Percentiles rank a stretch among this genome's conserved stretches.
Evolutionary conservation across 352 stramenopile species (phyloP).

Genomic region (Pythium myriotylum): DNA sequence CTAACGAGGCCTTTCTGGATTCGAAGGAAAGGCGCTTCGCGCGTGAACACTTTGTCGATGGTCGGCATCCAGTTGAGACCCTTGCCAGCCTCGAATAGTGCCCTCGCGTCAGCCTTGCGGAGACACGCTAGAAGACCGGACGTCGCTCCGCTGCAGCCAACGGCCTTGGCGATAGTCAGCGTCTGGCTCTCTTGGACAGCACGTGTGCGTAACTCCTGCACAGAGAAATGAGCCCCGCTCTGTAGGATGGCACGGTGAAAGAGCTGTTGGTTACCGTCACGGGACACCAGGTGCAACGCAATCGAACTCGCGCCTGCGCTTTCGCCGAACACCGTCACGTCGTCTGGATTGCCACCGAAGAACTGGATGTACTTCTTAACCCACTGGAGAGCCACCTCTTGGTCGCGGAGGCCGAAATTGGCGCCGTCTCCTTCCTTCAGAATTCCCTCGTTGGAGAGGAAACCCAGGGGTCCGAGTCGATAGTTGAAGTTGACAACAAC

Average conservation of each 20-base stretch:
- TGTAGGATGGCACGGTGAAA: too few relatives aligned
- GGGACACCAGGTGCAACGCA: not conserved
- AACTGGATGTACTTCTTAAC: conserved; percentile 36
- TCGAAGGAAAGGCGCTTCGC: not conserved
- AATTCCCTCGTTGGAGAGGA: conserved; percentile 6
- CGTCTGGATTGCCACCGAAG: conserved; percentile 37
- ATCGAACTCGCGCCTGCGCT: conserved; percentile 7
- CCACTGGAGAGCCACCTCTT: conserved; percentile 34
- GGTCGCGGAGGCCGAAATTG: conserved; percentile 32
- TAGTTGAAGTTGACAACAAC: conserved; percentile 40
- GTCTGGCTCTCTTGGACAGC: too few relatives aligned
- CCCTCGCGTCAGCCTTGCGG: not conserved
- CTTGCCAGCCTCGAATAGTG: not conserved
- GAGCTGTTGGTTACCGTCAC: conserved; percentile 7
- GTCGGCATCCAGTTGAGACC: too few relatives aligned
- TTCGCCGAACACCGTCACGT: conserved; percentile 32
- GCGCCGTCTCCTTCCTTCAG: not conserved
- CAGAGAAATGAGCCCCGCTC: too few relatives aligned
- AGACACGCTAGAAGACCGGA: not conserved
- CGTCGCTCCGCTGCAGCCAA: not conserved
- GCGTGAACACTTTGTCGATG: not conserved
- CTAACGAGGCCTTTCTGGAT: not conserved
- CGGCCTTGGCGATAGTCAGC: not conserved
- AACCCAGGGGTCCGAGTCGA: conserved; percentile 30
- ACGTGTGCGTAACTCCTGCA: too few relatives aligned